Evolutionary conservation across 352 stramenopile genomes (phyloP).

Genomic region (Phytophthora pini): DNA sequence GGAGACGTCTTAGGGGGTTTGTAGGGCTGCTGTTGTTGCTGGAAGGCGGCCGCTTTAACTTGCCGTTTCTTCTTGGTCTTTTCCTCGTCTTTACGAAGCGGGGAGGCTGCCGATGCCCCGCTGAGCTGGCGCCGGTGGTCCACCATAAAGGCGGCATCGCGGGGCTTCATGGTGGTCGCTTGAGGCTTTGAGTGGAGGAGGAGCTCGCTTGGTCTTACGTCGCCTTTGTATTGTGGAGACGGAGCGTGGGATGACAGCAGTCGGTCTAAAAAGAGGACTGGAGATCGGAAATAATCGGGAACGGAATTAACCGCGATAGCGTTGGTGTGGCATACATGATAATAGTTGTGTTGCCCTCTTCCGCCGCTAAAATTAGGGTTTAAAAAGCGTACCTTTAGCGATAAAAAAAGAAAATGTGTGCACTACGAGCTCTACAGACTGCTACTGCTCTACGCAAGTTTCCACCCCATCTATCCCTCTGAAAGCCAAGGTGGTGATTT

Average conservation of each 20-base stretch:
- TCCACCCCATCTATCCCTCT: too few relatives aligned
- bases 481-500: too few relatives aligned
- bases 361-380: too few relatives aligned
- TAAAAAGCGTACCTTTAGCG: too few relatives aligned
- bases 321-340: too few relatives aligned
- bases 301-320: background rate
- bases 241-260: background rate
- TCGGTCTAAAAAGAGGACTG: conserved; percentile 11
- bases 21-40: conserved; percentile 4
- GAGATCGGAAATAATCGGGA: conserved; percentile 26
- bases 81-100: conserved; percentile 35
- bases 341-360: too few relatives aligned
- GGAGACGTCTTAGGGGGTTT: background rate
- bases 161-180: conserved; percentile 39
- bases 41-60: conserved; percentile 9
- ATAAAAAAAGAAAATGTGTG: too few relatives aligned
- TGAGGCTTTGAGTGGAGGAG: conserved; percentile 9
- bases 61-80: conserved; percentile 38
- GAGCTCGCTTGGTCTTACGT: background rate
- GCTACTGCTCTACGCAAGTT: too few relatives aligned
- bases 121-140: conserved; percentile 45
- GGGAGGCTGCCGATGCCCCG: conserved; percentile 8
- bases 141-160: conserved; percentile 48
- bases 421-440: too few relatives aligned
- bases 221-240: conserved; percentile 35